Percentiles rank a stretch among this genome's conserved stretches.
These are phyloP conservation scores for Cyanidiococcus yangmingshanensis DNA, from an alignment of 23 red algal genomes.

Conservation along the genomic window DNA sequence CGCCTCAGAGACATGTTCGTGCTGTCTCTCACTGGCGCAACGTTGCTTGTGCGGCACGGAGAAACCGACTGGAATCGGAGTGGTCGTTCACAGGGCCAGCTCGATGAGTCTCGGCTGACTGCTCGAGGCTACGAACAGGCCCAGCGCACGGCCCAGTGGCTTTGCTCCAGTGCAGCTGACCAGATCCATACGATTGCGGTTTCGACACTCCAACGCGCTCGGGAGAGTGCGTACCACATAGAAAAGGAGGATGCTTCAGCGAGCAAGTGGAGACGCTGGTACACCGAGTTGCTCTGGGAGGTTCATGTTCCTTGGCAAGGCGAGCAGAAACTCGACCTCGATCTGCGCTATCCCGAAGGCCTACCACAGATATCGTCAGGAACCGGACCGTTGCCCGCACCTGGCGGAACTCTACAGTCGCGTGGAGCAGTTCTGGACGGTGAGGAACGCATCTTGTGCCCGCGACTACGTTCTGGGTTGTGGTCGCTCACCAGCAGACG, in stretches of 20 bases:
- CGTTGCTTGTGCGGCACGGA: background rate
- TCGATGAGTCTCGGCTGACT: background rate
- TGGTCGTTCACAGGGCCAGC: background rate
- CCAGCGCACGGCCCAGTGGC: background rate
- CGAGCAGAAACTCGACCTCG: background rate
- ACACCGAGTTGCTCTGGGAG: conserved; percentile 18
- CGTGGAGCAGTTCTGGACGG: background rate
- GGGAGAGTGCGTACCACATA: background rate
- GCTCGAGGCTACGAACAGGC: background rate
- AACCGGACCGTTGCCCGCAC: background rate
- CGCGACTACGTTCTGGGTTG: background rate
- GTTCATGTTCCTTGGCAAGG: background rate
- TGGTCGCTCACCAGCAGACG: conserved; percentile 5
- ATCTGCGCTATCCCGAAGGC: background rate
- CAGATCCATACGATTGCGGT: background rate
- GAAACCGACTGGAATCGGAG: conserved; percentile 10
- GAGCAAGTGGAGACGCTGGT: background rate
- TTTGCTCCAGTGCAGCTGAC: background rate
- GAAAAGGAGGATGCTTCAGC: background rate
- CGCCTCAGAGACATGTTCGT: no score
- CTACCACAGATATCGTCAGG: background rate
- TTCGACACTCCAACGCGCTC: background rate
- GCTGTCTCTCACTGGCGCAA: background rate
- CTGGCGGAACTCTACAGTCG: background rate
- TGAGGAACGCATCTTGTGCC: background rate